Evolutionary conservation across 371 early-diverging fungal species (phyloP), one percentile per base, ranked within the genome.

Genomic region (Sporodiniella umbellata): DNA sequence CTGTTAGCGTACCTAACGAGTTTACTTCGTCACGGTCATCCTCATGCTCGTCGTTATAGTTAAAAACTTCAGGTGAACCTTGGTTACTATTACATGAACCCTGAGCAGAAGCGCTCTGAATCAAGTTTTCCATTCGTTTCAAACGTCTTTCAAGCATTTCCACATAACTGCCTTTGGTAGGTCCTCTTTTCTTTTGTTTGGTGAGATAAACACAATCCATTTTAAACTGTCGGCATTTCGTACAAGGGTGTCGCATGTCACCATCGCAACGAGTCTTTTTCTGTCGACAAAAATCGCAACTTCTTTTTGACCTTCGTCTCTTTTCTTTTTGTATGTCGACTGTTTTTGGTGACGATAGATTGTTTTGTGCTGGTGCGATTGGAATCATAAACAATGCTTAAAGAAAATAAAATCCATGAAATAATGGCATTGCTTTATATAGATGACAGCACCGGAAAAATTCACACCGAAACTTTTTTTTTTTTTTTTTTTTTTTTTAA

Each of bases 181-280:
- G 68, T 0, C 66, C 72, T 33, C 72, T 53, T 26, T 65, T 72
- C 42, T 68, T 72, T 46, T 65, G 68, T 39, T 67, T 60, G 7
- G 58, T 55, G 2, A 66, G 31, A 38, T 68, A 72, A 8, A 48
- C 48, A 30, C 72, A 72, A n/a, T 54, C 48, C 0, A 43, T 43
- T 10, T 63, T 52, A 8, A 60, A 45, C 17, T 33, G 51, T 50
- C 24, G 46, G 42, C 72, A 72, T 7, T 57, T 66, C n/a, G 60
- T 54, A 48, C 72, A 72, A 15, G 72, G 72, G 24, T 52, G 50
- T 8, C 44, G 52, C 10, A 51, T 47, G n/a, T 60, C 60, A 21
- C 58, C 62, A 45, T 62, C 63, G 33, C 63, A 62, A 4, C 54
- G 54, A 47, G 58, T 58, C 48, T 62, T 62, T 23, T 57, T 57